Conservation (phyloP, 768 basidiomycete genomes). For the Amanita pseudoporphyria region DNA sequence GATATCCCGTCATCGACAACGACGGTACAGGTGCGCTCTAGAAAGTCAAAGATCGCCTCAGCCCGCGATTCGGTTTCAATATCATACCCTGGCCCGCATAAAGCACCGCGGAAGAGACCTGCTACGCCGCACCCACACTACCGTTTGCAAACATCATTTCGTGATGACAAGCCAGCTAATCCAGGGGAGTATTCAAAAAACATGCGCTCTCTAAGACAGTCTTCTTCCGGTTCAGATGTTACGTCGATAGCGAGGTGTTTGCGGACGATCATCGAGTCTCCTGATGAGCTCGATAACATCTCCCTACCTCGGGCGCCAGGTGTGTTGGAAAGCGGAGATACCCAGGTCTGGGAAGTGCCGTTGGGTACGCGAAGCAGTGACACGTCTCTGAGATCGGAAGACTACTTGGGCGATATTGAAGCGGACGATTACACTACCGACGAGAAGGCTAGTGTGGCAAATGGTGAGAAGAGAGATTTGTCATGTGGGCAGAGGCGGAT, state of each 20-base stretch:
- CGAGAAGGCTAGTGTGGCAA: neutral
- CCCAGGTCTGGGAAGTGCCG: neutral
- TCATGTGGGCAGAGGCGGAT: neutral
- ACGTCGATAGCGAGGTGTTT: neutral
- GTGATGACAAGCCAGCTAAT: neutral
- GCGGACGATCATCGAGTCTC: conserved; percentile 4
- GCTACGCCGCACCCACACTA: neutral
- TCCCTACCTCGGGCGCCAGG: too few species aligned
- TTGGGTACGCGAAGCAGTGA: neutral
- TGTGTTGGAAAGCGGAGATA: neutral
- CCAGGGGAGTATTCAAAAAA: neutral
- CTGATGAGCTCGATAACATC: neutral
- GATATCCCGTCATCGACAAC: too few species aligned
- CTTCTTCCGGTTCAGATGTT: neutral
- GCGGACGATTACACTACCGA: too few species aligned
- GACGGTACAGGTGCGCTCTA: too few species aligned
- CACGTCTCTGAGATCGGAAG: neutral
- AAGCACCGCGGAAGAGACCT: neutral
- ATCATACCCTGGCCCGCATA: neutral
- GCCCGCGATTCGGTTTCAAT: neutral
- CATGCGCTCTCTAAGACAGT: neutral
- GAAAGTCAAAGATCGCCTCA: neutral
- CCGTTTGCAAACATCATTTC: neutral
- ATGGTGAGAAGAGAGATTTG: neutral
- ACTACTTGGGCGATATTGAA: neutral